Conservation (phyloP, 169 alveolate species). For the Plasmodium vinckei region DNA sequence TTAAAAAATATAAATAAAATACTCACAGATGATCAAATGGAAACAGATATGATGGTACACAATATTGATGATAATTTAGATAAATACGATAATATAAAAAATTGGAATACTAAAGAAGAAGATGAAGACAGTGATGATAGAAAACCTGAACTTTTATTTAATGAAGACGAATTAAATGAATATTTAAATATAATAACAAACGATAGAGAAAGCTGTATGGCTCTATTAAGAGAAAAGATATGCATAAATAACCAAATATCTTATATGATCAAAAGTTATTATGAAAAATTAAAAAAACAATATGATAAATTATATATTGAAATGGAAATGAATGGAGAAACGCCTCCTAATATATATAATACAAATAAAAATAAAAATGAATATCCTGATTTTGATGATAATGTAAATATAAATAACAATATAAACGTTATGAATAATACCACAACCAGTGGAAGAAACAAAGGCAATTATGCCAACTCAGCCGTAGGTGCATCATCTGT, state of each 20-base stretch:
- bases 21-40: too few relatives aligned
- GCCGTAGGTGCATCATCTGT: not conserved
- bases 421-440: not conserved
- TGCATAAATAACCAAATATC: constrained; percentile 83
- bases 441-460: constrained; percentile 2
- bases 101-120: not conserved
- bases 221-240: constrained; percentile 80
- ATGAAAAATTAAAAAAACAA: constrained; percentile 80
- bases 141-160: not conserved
- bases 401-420: not conserved
- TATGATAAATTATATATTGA: constrained; percentile 82
- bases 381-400: constrained; percentile 13
- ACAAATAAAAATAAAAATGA: constrained; percentile 7
- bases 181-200: constrained; percentile 36
- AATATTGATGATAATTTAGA: too few relatives aligned
- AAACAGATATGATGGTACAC: too few relatives aligned
- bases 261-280: constrained; percentile 81
- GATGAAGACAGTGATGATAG: constrained; percentile 2
- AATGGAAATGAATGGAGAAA: constrained; percentile 85
- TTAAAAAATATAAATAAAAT: too few relatives aligned
- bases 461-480: not conserved
- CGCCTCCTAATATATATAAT: constrained; percentile 65
- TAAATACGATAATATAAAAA: not conserved
- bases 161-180: constrained; percentile 22
- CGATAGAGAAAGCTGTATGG: constrained; percentile 80